These are phyloP conservation scores for Colletotrichum truncatum DNA, from an alignment of 2,329 filamentous ascomycete genomes.

Conservation along the genomic window DNA sequence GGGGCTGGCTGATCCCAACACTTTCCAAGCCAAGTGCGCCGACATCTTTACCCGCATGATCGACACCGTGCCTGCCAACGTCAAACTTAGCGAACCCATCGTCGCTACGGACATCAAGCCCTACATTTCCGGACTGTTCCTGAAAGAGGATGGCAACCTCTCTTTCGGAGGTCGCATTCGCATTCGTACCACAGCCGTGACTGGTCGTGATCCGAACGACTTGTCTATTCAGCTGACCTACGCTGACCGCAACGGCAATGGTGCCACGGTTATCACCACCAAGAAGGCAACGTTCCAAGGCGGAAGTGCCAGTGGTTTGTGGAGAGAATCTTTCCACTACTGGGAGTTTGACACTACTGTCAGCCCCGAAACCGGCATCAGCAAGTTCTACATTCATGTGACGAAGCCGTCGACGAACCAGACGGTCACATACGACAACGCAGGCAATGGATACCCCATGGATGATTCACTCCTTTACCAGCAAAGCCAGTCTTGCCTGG, in stretches of 20 bases:
- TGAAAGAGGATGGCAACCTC: constrained; percentile 37
- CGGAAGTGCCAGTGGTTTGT: constrained; percentile 31
- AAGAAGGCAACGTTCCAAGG: constrained; percentile 30
- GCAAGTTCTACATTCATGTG: constrained; percentile 34
- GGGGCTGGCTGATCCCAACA: constrained; percentile 45
- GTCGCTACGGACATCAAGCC: constrained; percentile 42
- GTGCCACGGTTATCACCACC: constrained; percentile 4
- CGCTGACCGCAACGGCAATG: constrained; percentile 33
- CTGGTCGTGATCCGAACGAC: constrained; percentile 33
- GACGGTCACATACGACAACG: constrained; percentile 32
- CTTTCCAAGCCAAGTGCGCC: constrained; percentile 40
- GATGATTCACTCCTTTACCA: constrained; percentile 32
- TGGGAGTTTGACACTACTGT: constrained; percentile 34
- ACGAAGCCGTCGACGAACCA: constrained; percentile 31
- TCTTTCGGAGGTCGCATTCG: constrained; percentile 37
- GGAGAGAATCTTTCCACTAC: constrained; percentile 31
- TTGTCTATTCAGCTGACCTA: constrained; percentile 35
- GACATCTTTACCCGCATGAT: constrained; percentile 45
- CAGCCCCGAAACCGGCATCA: constrained; percentile 33
- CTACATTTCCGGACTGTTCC: constrained; percentile 37
- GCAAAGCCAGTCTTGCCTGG: constrained; percentile 29
- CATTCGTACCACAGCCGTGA: constrained; percentile 28
- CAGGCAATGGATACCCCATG: constrained; percentile 32
- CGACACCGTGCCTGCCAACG: constrained; percentile 41
- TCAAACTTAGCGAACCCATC: constrained; percentile 40